Base-by-base conservation (phyloP, 345 rosid genomes). In the Aquilaria malaccensis region DNA sequence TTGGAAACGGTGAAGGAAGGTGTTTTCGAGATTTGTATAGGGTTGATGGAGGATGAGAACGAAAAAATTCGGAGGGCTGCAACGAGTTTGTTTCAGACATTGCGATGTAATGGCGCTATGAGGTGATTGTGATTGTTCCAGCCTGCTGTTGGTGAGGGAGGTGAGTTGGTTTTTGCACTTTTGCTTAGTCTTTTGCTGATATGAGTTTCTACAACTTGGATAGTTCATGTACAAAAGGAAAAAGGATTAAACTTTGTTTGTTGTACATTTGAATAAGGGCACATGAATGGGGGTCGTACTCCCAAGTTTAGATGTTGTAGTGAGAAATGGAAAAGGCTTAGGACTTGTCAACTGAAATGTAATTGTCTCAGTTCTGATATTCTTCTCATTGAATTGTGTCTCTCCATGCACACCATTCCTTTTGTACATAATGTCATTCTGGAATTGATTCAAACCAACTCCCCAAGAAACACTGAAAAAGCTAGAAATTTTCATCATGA, bases 31-130 rank as follows among this genome's bases (percentile, higher is more conserved):
- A 74, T 82, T 47, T 91, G 97, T 55, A 45, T 77, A 49, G 74
- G 81, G 60, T 77, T 88, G 67, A 58, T 82, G 81, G 87, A 79
- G 68, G 86, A 80, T 70, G 95, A 91, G 43, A 83, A 86, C 72
- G 97, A 88, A 73, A 91, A 88, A 85, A 70, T 88, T 62, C 77
- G 86, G 69, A 87, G 84, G 66, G 86, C 82, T 72, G 89, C 93
- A 33, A 74, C 80, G 10, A 78, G 56, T 58, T 79, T 95, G 76
- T 74, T 91, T 55, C 85, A 80, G 61, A 85, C 81, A 58, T 73
- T 95, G 52, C 71, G 74, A 50, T 82, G 85, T 30, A 65, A 67
- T 60, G 66, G 71, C 29, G 61, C 52, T 50, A 50, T 59, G 62
- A 52, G 62, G 41, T 80, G 77, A 75, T 58, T 61, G 64, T 47